A percentile compares a stretch with the other conserved stretches of the same genome.
phyloP scores from a whole-genome alignment of 2,329 filamentous ascomycete species.

The Fusarium coicis region DNA sequence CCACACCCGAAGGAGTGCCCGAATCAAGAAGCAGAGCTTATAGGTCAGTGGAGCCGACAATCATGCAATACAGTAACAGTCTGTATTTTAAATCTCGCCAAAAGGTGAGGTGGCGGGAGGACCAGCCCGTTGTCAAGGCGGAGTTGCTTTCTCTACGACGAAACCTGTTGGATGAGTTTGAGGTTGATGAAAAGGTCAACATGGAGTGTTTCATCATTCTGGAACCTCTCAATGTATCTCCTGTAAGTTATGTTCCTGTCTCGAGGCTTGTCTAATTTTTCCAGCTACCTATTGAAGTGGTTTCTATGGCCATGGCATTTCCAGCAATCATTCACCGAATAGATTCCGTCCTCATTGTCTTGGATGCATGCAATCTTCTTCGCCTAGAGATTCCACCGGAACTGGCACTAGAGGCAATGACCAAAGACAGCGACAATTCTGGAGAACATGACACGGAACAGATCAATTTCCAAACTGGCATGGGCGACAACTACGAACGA shows the following conservation, averaged over 20 bases:
- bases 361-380: slow-evolving; percentile 77
- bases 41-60: slow-evolving; percentile 62
- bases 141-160: slow-evolving; percentile 80
- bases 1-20: slow-evolving; percentile 68
- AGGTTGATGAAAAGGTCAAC: slow-evolving; percentile 59
- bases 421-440: slow-evolving; percentile 89
- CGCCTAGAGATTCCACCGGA: slow-evolving; percentile 71
- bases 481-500: slow-evolving; percentile 95
- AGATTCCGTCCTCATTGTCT: slow-evolving; percentile 81
- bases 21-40: slow-evolving; percentile 58
- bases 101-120: slow-evolving; percentile 63
- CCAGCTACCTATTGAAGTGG: slow-evolving; percentile 75
- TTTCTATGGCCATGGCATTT: slow-evolving; percentile 78
- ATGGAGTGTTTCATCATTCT: slow-evolving; percentile 75
- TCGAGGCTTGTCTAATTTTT: neutral
- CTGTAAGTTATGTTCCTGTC: slow-evolving; percentile 61
- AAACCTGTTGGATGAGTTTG: slow-evolving; percentile 80
- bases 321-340: slow-evolving; percentile 87
- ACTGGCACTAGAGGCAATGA: slow-evolving; percentile 87
- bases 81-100: slow-evolving; percentile 71
- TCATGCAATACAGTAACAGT: slow-evolving; percentile 87
- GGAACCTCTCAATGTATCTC: slow-evolving; percentile 80
- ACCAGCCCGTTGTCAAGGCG: slow-evolving; percentile 85
- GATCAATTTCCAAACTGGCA: slow-evolving; percentile 81
- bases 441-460: slow-evolving; percentile 76